These are phyloP conservation scores for Nannizzia gypsea DNA, from an alignment of 2,329 filamentous ascomycete genomes.

Conservation along the genomic window DNA sequence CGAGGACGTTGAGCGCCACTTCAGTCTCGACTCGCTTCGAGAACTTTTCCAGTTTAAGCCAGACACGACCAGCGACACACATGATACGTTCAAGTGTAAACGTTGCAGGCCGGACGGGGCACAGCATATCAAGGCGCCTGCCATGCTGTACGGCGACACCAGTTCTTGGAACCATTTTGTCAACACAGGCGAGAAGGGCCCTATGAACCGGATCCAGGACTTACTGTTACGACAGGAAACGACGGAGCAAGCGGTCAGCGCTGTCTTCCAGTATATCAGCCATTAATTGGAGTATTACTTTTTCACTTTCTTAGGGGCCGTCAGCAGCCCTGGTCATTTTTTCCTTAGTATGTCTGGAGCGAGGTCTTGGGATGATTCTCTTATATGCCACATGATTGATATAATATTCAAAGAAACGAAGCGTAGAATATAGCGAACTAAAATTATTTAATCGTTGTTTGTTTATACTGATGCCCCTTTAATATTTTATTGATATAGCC, in stretches of 20 bases:
- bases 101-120: slow-evolving; percentile 77
- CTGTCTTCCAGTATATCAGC: slow-evolving; percentile 97
- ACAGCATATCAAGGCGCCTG: slow-evolving; percentile 79
- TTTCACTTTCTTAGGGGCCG: neutral
- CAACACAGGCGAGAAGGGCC: slow-evolving; percentile 56
- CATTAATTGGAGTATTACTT: slow-evolving; percentile 42
- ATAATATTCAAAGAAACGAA: neutral
- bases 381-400: neutral
- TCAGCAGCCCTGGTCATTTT: neutral
- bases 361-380: neutral
- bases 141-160: slow-evolving; percentile 94
- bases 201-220: slow-evolving; percentile 76
- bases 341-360: neutral
- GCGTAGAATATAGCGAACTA: neutral
- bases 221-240: slow-evolving; percentile 77
- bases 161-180: slow-evolving; percentile 99
- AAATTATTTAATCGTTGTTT: neutral
- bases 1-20: slow-evolving; percentile 94
- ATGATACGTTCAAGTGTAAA: slow-evolving; percentile 98
- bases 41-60: slow-evolving; percentile 90
- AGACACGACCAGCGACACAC: slow-evolving; percentile 79
- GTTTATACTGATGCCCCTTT: neutral
- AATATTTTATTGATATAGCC: neutral
- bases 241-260: slow-evolving; percentile 67
- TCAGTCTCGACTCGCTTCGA: slow-evolving; percentile 76